Evolutionary conservation across 1,284 basidiomycete species (phyloP).

Genomic region (Mycosarcoma mackinlayi): DNA sequence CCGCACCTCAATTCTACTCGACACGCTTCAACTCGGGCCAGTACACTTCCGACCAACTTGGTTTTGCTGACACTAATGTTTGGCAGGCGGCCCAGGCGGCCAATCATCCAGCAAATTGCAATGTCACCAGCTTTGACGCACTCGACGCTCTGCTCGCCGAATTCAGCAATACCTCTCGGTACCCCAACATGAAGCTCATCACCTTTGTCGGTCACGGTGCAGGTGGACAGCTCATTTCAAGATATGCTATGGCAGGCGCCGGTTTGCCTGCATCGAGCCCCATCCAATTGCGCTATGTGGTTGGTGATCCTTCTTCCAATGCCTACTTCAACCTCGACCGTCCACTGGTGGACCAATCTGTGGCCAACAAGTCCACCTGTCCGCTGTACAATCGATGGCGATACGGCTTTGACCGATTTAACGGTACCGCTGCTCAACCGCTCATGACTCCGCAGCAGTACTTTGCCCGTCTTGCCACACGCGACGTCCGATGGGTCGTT

Average conservation of each 20-base stretch:
- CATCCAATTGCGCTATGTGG: constrained; percentile 60
- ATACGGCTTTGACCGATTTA: constrained; percentile 61
- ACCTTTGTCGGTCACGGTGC: constrained; percentile 66
- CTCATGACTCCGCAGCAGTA: constrained; percentile 50
- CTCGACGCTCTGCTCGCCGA: constrained; percentile 58
- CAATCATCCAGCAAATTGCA: constrained; percentile 47
- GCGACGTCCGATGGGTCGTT: constrained; percentile 64
- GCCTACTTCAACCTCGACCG: constrained; percentile 62
- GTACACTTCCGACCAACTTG: constrained; percentile 50
- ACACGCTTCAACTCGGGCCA: constrained; percentile 58
- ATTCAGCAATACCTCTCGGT: constrained; percentile 50
- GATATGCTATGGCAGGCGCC: constrained; percentile 61
- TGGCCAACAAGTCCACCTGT: constrained; percentile 50
- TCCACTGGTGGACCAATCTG: constrained; percentile 43
- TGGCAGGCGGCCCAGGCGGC: constrained; percentile 63
- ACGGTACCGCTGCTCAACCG: constrained; percentile 33
- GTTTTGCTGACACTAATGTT: constrained; percentile 58
- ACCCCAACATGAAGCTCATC: constrained; percentile 59
- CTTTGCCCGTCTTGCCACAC: constrained; percentile 50
- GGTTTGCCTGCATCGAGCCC: constrained; percentile 22
- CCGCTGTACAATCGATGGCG: constrained; percentile 61
- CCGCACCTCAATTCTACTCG: constrained; percentile 64
- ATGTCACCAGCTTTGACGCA: constrained; percentile 60
- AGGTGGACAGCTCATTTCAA: constrained; percentile 61
- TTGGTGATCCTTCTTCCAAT: constrained; percentile 63